These are phyloP conservation scores for Oidiodendron maius DNA, from an alignment of 495 filamentous ascomycete genomes.

Conservation along the genomic window DNA sequence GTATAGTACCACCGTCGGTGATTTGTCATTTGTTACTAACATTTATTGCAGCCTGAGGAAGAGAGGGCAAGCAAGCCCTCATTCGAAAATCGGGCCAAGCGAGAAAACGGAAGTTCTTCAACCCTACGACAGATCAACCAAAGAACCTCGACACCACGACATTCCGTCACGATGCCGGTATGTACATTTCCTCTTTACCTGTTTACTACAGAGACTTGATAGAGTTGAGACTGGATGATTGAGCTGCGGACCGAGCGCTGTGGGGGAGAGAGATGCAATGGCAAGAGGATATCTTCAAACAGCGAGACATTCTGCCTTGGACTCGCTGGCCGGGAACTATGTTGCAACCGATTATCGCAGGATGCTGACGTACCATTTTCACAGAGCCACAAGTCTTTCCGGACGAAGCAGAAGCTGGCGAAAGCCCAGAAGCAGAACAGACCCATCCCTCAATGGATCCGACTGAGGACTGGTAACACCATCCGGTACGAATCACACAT, in stretches of 20 bases:
- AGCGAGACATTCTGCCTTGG: background rate
- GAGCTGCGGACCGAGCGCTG: background rate
- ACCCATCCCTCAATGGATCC: slow-evolving; percentile 99
- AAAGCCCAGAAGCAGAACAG: slow-evolving; percentile 99
- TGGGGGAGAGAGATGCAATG: background rate
- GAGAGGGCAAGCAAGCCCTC: background rate
- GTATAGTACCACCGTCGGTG: too few species aligned
- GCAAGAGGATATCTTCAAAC: background rate
- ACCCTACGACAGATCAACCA: background rate
- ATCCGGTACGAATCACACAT: slow-evolving; percentile 19
- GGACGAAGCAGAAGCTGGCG: slow-evolving; percentile 99
- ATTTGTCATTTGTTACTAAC: too few species aligned
- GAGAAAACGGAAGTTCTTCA: background rate
- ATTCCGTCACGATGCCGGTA: slow-evolving; percentile 80
- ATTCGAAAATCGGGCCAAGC: background rate
- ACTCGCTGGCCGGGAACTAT: too few species aligned
- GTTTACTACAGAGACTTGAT: too few species aligned
- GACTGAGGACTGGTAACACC: slow-evolving; percentile 95
- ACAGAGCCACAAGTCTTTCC: slow-evolving; percentile 98
- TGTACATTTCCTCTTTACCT: slow-evolving; percentile 36
- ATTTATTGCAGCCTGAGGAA: background rate
- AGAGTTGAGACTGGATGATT: too few species aligned
- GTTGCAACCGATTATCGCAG: too few species aligned
- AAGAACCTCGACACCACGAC: slow-evolving; percentile 24
- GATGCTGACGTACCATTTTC: too few species aligned